Conservation (phyloP, 208 protist species). For the Crithidia fasciculata region DNA sequence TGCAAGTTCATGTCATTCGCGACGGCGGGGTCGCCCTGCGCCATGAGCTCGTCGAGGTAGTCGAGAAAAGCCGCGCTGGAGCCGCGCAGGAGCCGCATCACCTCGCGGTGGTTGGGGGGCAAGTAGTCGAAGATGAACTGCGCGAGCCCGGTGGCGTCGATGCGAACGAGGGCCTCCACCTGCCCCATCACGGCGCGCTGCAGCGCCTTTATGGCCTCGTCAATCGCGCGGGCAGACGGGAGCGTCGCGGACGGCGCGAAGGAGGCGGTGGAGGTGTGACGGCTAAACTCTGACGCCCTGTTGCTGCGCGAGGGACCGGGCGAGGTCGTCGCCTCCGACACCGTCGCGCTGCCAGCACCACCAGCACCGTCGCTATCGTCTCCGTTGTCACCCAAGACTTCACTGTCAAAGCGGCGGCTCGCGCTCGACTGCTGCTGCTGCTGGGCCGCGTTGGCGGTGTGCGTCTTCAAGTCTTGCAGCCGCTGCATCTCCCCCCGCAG, state of each 20-base stretch:
- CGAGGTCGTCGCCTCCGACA: background rate
- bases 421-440: slow-evolving; percentile 18
- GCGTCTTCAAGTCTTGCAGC: slow-evolving; percentile 29
- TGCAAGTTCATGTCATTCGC: slow-evolving; percentile 68
- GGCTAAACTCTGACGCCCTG: background rate
- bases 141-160: slow-evolving; percentile 65
- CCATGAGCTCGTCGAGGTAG: slow-evolving; percentile 79
- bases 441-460: slow-evolving; percentile 12
- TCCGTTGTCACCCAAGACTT: background rate
- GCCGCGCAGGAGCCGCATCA: slow-evolving; percentile 64
- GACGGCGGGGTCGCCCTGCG: slow-evolving; percentile 47
- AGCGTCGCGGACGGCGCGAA: background rate
- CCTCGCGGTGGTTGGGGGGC: slow-evolving; percentile 66
- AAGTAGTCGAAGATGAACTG: slow-evolving; percentile 80
- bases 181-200: slow-evolving; percentile 63
- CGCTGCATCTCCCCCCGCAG: slow-evolving; percentile 55
- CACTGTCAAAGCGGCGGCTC: slow-evolving; percentile 2
- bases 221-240: background rate
- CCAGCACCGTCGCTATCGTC: background rate
- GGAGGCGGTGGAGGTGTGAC: background rate
- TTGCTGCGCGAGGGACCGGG: background rate
- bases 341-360: background rate
- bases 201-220: slow-evolving; percentile 31
- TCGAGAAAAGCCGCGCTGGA: slow-evolving; percentile 67
- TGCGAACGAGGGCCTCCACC: slow-evolving; percentile 52